Evolutionary conservation across 2,329 filamentous ascomycete species (phyloP), one percentile per base, ranked within the genome.

Genomic region (Talaromyces sp.): DNA sequence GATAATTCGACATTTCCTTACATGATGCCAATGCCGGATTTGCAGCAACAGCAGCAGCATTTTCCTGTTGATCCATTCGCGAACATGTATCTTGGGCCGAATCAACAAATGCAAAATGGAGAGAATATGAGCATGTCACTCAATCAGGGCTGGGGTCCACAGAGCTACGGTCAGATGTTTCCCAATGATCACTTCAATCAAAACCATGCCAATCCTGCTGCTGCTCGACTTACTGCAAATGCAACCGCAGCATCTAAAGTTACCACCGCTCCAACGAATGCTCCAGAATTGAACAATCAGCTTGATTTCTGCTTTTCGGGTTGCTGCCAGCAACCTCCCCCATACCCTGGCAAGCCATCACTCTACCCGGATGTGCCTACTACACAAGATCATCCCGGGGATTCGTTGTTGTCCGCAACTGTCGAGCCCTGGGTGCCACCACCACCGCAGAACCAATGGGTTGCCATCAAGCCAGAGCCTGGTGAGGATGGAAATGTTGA

Each of bases 401-500:
- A 56, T 59, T n/a, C 62, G 3, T 17, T 47, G 41, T 10, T 41
- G 64, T 9, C 64, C 56, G 19, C 43, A 67, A 59, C 56, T 11
- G 43, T 43, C 6, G 25, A 43, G 22, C 56, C 56, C 45, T 59
- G 56, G 56, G 17, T 22, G n/a, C 56, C 56, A 17, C 62, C 62
- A 15, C 49, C 54, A 13, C 65, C 66, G 13, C 67, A 68, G 19
- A 65, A 62, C 47, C 64, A 67, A 17, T 75, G 73, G 73, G 64
- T 68, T 33, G 67, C 67, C 15, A 64, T 73, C 19, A 75, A 74
- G 67, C 39, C 57, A 10, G 73, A 74, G 52, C 67, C 62, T 13
- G 63, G 68, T 17, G 63, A 66, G 39, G 68, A 68, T 27, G 62
- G 47, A 10, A 61, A 43, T 11, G 56, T 68, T n/a, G 22, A 61